Percentiles rank a stretch among this genome's conserved stretches.
These are phyloP conservation scores for Tolypocladium paradoxum DNA, from an alignment of 2,329 filamentous ascomycete species.

Conservation along the genomic window DNA sequence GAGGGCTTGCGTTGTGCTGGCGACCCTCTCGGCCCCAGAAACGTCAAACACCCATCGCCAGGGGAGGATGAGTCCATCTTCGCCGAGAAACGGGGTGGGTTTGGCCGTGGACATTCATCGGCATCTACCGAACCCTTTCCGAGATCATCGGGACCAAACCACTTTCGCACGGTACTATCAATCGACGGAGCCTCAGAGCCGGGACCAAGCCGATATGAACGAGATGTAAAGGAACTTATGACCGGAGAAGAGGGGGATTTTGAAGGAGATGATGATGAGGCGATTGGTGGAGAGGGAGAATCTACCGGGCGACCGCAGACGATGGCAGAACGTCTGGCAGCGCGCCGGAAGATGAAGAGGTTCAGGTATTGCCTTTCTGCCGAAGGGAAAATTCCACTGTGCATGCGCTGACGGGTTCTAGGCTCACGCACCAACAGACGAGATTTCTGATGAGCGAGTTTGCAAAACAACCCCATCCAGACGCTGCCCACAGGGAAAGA, in stretches of 20 bases:
- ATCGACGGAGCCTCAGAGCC: constrained; percentile 16
- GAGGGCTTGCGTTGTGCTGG: not conserved
- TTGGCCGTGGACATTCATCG: not conserved
- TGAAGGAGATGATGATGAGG: constrained; percentile 46
- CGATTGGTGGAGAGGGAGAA: constrained; percentile 31
- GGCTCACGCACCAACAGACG: constrained; percentile 93
- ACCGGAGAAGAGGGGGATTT: constrained; percentile 42
- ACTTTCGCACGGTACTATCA: constrained; percentile 1
- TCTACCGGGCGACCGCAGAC: constrained; percentile 34
- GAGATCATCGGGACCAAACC: constrained; percentile 1
- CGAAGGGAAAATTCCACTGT: too few species aligned
- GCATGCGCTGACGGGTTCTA: constrained; percentile 31
- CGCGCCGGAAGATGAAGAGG: constrained; percentile 62
- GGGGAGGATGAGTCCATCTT: not conserved
- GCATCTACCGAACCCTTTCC: not conserved
- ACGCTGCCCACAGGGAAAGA: constrained; percentile 80
- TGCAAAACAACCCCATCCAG: constrained; percentile 85
- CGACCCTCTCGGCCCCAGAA: not conserved
- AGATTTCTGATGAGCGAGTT: constrained; percentile 96
- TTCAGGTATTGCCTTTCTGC: constrained; percentile 45
- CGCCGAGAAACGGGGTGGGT: not conserved
- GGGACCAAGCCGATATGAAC: constrained; percentile 20
- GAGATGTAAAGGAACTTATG: constrained; percentile 22
- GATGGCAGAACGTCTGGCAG: constrained; percentile 45
- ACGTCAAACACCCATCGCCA: not conserved